Conservation (phyloP, 148 eudicot genomes). For the Rhododendron williamsianum region DNA sequence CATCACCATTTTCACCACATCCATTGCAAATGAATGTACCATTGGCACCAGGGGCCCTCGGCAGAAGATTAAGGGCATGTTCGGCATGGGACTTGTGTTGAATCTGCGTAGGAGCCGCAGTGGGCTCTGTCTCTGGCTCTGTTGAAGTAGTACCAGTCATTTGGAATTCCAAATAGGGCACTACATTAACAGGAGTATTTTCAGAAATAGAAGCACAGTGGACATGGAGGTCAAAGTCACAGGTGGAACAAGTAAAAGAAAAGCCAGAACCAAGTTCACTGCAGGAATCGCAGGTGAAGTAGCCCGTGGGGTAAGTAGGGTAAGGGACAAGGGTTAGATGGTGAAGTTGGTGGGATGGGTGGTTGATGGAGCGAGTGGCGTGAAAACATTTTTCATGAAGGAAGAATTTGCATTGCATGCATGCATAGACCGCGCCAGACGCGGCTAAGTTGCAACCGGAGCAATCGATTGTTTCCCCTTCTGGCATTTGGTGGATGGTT, state of each 20-base stretch:
- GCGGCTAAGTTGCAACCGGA: constrained; percentile 18
- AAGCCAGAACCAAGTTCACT: constrained; percentile 18
- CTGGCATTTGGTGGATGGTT: constrained; percentile 6
- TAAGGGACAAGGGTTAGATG: constrained; percentile 22
- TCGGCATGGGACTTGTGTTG: constrained; percentile 33
- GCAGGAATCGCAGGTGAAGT: constrained; percentile 22
- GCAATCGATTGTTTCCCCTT: constrained; percentile 5
- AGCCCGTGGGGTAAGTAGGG: constrained; percentile 18
- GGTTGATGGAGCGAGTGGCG: constrained; percentile 19
- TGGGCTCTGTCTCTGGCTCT: background rate
- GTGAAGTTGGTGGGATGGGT: constrained; percentile 25
- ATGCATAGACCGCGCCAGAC: background rate
- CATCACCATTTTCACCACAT: constrained; percentile 18
- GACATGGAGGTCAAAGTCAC: constrained; percentile 27
- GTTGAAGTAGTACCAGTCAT: background rate
- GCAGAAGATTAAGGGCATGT: constrained; percentile 29
- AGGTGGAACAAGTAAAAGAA: constrained; percentile 21
- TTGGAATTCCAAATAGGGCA: background rate
- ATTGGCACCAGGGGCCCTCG: constrained; percentile 15
- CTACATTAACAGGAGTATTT: background rate
- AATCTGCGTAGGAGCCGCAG: constrained; percentile 4
- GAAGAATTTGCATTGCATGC: constrained; percentile 24
- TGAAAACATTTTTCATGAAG: constrained; percentile 25
- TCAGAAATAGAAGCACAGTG: constrained; percentile 18
- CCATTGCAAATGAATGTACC: constrained; percentile 32